A percentile compares a stretch with the other conserved stretches of the same genome.
Conservation (phyloP, 345 rosid genomes). For the Heritiera fomes region DNA sequence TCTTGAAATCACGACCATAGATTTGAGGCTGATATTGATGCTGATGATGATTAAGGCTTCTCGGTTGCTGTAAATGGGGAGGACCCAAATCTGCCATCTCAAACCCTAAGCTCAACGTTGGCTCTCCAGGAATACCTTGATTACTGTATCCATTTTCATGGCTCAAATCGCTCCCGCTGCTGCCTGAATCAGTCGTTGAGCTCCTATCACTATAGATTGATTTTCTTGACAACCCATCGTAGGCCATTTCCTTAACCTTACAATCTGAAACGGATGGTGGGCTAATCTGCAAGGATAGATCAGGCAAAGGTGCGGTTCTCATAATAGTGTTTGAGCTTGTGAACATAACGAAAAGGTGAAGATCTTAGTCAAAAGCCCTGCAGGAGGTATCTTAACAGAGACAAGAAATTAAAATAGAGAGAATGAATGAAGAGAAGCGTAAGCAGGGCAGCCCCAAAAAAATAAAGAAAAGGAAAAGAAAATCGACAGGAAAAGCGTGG, state of each 20-base stretch:
- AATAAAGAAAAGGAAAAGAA: constrained; percentile 25
- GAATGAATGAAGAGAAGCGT: constrained; percentile 29
- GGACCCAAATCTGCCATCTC: constrained; percentile 39
- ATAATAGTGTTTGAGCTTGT: constrained; percentile 38
- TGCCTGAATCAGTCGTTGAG: constrained; percentile 72
- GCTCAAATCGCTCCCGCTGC: constrained; percentile 74
- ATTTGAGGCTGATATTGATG: constrained; percentile 60
- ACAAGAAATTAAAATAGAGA: background rate
- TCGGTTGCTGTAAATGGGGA: constrained; percentile 28
- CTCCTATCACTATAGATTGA: constrained; percentile 46
- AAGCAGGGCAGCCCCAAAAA: constrained; percentile 13
- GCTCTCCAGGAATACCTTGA: constrained; percentile 31
- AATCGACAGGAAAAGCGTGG: constrained; percentile 23
- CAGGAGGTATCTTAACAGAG: constrained; percentile 8
- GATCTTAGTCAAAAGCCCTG: constrained; percentile 21
- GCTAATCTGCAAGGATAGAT: constrained; percentile 91
- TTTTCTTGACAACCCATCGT: constrained; percentile 31
- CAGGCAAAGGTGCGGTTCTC: constrained; percentile 51
- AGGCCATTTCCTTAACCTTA: constrained; percentile 24
- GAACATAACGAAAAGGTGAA: constrained; percentile 32
- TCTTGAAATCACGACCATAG: constrained; percentile 80
- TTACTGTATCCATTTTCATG: constrained; percentile 51
- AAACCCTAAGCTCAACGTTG: constrained; percentile 71
- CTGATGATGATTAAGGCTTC: constrained; percentile 37
- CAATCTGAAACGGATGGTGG: constrained; percentile 51